These are phyloP conservation scores for Neonectria hederae DNA, from an alignment of 2,329 filamentous ascomycete genomes.

Conservation along the genomic window DNA sequence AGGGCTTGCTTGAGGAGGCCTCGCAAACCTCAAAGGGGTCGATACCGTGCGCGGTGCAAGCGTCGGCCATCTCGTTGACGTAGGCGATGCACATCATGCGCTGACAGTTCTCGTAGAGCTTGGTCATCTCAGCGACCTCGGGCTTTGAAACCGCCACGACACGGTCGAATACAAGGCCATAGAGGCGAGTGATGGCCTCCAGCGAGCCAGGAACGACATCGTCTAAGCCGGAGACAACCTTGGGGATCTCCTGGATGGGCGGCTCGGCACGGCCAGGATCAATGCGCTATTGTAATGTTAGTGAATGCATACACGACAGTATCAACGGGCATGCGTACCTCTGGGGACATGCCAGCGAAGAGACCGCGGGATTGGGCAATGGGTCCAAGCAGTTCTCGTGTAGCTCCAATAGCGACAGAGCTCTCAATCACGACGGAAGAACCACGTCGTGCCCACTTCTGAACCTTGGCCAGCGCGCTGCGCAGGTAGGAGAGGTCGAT, in stretches of 20 bases:
- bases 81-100: slow-evolving; percentile 63
- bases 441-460: slow-evolving; percentile 51
- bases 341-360: slow-evolving; percentile 59
- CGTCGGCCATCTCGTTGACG: slow-evolving; percentile 64
- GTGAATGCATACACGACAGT: not conserved
- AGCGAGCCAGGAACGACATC: slow-evolving; percentile 56
- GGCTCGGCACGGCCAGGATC: slow-evolving; percentile 59
- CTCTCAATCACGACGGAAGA: slow-evolving; percentile 59
- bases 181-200: slow-evolving; percentile 53
- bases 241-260: slow-evolving; percentile 55
- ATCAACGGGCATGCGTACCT: slow-evolving; percentile 16
- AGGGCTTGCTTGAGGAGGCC: slow-evolving; percentile 60
- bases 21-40: slow-evolving; percentile 59
- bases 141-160: slow-evolving; percentile 58
- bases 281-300: slow-evolving; percentile 49
- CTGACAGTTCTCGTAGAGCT: slow-evolving; percentile 66
- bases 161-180: slow-evolving; percentile 54
- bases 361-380: slow-evolving; percentile 52
- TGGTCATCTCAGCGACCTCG: slow-evolving; percentile 65
- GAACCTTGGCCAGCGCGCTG: slow-evolving; percentile 55
- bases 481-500: slow-evolving; percentile 58
- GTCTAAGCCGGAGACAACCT: slow-evolving; percentile 62
- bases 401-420: slow-evolving; percentile 35
- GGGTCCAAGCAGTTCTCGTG: slow-evolving; percentile 57
- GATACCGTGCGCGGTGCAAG: slow-evolving; percentile 55